Percentiles rank a stretch among this genome's conserved stretches.
Evolutionary conservation across 2,329 filamentous ascomycete genomes (phyloP).

Genomic region (Cercospora beticola): DNA sequence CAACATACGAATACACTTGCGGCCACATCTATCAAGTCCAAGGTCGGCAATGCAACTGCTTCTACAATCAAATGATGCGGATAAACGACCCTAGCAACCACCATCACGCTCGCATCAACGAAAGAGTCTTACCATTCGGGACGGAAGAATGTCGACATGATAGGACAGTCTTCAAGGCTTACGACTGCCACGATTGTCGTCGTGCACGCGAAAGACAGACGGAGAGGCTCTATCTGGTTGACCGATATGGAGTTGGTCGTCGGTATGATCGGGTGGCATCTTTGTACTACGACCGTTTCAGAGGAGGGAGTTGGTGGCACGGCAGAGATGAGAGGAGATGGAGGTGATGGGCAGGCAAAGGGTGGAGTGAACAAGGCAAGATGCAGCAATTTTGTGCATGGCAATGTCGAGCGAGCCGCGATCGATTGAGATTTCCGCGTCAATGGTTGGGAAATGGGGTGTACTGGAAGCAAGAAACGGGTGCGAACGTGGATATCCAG

Average conservation of each 20-base stretch:
- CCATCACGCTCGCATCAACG: constrained; percentile 3
- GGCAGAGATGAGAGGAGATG: constrained; percentile 3
- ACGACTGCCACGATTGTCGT: constrained; percentile 18
- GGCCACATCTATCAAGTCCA: constrained; percentile 27
- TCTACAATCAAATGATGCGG: constrained; percentile 26
- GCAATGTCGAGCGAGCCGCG: neutral
- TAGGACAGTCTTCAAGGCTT: constrained; percentile 9
- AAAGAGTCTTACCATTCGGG: constrained; percentile 25
- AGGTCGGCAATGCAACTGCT: constrained; percentile 28
- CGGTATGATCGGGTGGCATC: neutral
- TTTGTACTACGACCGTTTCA: constrained; percentile 14
- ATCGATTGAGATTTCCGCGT: neutral
- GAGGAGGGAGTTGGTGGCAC: constrained; percentile 19
- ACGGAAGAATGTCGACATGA: constrained; percentile 21
- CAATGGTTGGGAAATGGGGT: neutral
- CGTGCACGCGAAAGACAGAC: constrained; percentile 11
- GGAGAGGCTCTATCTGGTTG: constrained; percentile 10
- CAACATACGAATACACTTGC: constrained; percentile 29
- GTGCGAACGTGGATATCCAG: neutral
- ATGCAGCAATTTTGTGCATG: neutral
- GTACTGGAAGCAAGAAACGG: neutral
- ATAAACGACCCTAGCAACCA: constrained; percentile 23
- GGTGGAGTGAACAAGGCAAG: neutral
- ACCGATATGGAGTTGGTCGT: constrained; percentile 9
- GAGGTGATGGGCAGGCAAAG: constrained; percentile 2